Evolutionary conservation across 257 asterid species (phyloP).

Genomic region (Parsonsia alboflavescens): DNA sequence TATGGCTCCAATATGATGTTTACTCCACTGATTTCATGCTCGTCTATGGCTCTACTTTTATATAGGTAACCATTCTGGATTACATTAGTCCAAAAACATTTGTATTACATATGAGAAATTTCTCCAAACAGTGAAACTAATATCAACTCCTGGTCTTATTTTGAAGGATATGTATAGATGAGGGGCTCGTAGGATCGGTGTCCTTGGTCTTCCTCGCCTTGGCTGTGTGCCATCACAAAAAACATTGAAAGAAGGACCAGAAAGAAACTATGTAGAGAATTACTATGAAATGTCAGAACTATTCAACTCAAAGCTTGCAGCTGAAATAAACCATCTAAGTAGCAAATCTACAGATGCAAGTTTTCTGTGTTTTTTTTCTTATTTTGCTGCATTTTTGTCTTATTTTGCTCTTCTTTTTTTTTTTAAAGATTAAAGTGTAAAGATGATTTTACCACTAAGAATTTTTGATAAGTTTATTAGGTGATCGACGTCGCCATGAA

Average conservation of each 20-base stretch:
- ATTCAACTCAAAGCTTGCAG: slow-evolving; percentile 42
- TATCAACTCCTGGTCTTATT: background rate
- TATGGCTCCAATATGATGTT: slow-evolving; percentile 39
- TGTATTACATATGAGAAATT: too few species aligned
- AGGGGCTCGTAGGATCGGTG: slow-evolving; percentile 53
- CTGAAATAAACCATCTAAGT: slow-evolving; percentile 31
- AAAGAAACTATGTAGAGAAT: slow-evolving; percentile 36
- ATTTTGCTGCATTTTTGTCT: too few species aligned
- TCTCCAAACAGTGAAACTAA: too few species aligned
- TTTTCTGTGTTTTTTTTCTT: too few species aligned
- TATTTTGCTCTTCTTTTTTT: too few species aligned
- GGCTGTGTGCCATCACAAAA: slow-evolving; percentile 81
- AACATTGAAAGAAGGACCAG: slow-evolving; percentile 53
- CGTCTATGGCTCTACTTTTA: slow-evolving; percentile 40
- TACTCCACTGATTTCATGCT: slow-evolving; percentile 43
- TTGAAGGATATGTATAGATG: slow-evolving; percentile 43
- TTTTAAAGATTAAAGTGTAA: too few species aligned
- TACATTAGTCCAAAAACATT: too few species aligned
- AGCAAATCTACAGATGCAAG: slow-evolving; percentile 26
- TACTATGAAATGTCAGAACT: slow-evolving; percentile 35
- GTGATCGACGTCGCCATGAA: too few species aligned
- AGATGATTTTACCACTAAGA: too few species aligned
- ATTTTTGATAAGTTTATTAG: too few species aligned
- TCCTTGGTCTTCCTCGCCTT: slow-evolving; percentile 50
- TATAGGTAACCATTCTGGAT: slow-evolving; percentile 29